Conservation (phyloP, 2,329 filamentous ascomycete genomes). For the Kalmusia sp. region DNA sequence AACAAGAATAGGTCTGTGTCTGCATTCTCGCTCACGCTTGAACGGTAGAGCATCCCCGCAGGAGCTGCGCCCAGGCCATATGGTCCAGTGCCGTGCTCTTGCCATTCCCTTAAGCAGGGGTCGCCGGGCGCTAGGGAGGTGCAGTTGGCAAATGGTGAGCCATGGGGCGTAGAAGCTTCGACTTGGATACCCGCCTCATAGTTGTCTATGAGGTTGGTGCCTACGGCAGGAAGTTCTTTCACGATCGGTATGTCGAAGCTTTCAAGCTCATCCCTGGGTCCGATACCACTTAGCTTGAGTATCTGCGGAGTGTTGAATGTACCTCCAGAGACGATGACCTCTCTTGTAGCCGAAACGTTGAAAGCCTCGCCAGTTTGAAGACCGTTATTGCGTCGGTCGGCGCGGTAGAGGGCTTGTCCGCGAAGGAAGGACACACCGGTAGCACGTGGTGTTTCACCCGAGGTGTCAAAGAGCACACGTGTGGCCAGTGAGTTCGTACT, state of each 20-base stretch:
- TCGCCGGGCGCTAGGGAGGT: conserved; percentile 53
- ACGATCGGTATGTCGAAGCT: conserved; percentile 60
- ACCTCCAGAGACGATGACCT: conserved; percentile 43
- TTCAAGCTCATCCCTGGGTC: conserved; percentile 59
- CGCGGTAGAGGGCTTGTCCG: conserved; percentile 53
- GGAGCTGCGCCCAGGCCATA: conserved; percentile 29
- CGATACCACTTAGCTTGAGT: conserved; percentile 67
- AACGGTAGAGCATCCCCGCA: conserved; percentile 21
- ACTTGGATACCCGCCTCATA: conserved; percentile 55
- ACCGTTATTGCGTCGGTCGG: conserved; percentile 7
- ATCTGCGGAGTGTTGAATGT: conserved; percentile 68
- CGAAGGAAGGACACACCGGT: conserved; percentile 59
- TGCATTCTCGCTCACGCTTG: conserved; percentile 37
- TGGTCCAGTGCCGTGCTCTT: conserved; percentile 35
- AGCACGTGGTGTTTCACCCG: conserved; percentile 48
- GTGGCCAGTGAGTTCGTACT: conserved; percentile 10
- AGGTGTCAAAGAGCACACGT: background rate
- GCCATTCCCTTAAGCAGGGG: conserved; percentile 43
- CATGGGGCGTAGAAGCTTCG: conserved; percentile 44
- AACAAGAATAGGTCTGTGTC: conserved; percentile 15
- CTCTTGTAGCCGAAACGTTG: conserved; percentile 6
- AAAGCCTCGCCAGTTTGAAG: background rate
- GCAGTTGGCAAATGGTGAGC: conserved; percentile 37
- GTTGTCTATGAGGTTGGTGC: conserved; percentile 61
- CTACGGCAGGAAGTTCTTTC: conserved; percentile 65